These are phyloP conservation scores for Testicularia cyperi DNA, from an alignment of 1,284 basidiomycete species.

Conservation along the genomic window DNA sequence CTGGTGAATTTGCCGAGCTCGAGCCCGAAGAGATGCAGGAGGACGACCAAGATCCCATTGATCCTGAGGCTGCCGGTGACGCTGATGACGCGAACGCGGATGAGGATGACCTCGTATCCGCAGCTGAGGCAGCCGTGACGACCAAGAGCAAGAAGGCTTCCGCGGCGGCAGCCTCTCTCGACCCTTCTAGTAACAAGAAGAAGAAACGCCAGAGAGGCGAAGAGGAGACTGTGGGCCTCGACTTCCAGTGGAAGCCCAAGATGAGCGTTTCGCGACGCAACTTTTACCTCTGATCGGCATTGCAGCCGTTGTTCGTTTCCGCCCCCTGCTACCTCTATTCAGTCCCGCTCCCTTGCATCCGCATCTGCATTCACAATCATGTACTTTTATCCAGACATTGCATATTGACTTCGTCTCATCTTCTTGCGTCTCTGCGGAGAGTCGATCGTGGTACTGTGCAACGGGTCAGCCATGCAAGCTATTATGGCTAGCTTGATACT, in stretches of 20 bases:
- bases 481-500: too few species aligned
- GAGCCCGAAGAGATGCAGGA: conserved; percentile 44
- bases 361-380: background rate
- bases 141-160: background rate
- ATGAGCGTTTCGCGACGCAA: conserved; percentile 50
- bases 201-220: conserved; percentile 33
- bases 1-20: conserved; percentile 35
- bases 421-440: too few species aligned
- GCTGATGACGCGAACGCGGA: background rate
- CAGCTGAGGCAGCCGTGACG: background rate
- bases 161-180: background rate
- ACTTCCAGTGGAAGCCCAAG: conserved; percentile 58
- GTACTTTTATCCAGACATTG: conserved; percentile 5
- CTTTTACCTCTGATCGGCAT: conserved; percentile 40
- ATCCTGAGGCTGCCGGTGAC: background rate
- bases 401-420: too few species aligned
- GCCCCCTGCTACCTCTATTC: too few species aligned
- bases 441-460: too few species aligned
- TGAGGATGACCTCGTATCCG: background rate
- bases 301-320: too few species aligned
- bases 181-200: background rate
- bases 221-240: conserved; percentile 40
- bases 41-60: conserved; percentile 3
- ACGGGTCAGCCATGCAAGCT: too few species aligned
- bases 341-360: too few species aligned